Conservation (phyloP, 129 eudicot species). For the Pseudognaphalium luteoalbum region DNA sequence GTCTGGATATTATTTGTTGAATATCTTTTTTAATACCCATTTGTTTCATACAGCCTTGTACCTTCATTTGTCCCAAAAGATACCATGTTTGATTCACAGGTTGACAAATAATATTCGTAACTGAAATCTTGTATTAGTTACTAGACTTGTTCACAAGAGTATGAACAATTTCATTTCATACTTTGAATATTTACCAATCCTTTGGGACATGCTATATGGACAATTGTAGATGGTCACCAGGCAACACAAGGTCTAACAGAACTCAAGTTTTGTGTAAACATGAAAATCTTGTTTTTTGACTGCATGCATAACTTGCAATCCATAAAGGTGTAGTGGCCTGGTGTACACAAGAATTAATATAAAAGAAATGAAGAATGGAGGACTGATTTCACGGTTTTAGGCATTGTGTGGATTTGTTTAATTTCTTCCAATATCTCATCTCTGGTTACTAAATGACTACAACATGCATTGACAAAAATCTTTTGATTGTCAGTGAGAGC, state of each 20-base stretch:
- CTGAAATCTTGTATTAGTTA: background rate
- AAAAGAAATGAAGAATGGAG: background rate
- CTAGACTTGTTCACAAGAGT: background rate
- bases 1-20: background rate
- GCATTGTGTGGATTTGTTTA: background rate
- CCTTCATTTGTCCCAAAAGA: background rate
- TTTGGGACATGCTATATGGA: background rate
- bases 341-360: background rate
- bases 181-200: background rate
- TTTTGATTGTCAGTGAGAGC: background rate
- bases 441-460: background rate
- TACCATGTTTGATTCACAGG: too few relatives aligned
- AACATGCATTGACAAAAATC: background rate
- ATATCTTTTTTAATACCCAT: background rate
- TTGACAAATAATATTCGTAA: background rate
- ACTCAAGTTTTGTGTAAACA: slow-evolving; percentile 14
- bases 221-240: background rate
- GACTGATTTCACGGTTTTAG: background rate
- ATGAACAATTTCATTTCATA: background rate
- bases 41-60: background rate
- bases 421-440: background rate
- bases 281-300: background rate
- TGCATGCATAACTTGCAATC: slow-evolving; percentile 25
- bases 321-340: background rate
- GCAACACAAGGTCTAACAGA: slow-evolving; percentile 3